These are phyloP conservation scores for Polychaeton citri DNA, from an alignment of 2,329 filamentous ascomycete species.

Conservation along the genomic window DNA sequence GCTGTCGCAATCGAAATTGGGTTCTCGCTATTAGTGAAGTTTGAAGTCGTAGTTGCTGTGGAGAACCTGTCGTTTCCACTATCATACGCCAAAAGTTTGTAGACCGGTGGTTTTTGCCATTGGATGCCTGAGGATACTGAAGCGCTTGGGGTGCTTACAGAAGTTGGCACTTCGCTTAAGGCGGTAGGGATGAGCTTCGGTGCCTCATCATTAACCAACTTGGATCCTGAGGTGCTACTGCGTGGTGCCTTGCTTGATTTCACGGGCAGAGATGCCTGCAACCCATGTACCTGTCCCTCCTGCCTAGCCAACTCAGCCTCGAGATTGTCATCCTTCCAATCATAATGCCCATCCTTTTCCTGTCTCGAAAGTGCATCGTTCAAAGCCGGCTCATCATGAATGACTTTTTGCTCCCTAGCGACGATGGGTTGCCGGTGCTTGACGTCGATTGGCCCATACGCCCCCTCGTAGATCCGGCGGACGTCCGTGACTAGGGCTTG, in stretches of 20 bases:
- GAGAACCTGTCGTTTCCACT: constrained; percentile 43
- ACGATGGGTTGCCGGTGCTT: constrained; percentile 12
- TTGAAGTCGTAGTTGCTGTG: constrained; percentile 42
- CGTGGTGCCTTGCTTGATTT: no score
- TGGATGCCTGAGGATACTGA: no score
- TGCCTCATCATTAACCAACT: constrained; percentile 1
- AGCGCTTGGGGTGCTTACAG: neutral
- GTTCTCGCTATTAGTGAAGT: constrained; percentile 38
- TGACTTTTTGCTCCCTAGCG: neutral
- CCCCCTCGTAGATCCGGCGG: constrained; percentile 28
- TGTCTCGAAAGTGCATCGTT: constrained; percentile 13
- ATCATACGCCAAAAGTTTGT: constrained; percentile 57
- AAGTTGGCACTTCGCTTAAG: neutral
- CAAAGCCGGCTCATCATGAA: constrained; percentile 7
- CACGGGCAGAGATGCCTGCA: no score
- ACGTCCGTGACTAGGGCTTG: constrained; percentile 25
- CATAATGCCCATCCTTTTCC: constrained; percentile 11
- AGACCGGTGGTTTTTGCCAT: constrained; percentile 29
- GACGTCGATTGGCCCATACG: constrained; percentile 26
- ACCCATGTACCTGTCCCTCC: no score
- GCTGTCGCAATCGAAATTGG: constrained; percentile 47
- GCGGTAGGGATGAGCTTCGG: constrained; percentile 2
- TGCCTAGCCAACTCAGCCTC: constrained; percentile 13
- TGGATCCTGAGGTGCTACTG: neutral
- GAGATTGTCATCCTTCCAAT: constrained; percentile 9